These are phyloP conservation scores for Cladobotryum mycophilum DNA, from an alignment of 2,329 filamentous ascomycete genomes.

Conservation along the genomic window DNA sequence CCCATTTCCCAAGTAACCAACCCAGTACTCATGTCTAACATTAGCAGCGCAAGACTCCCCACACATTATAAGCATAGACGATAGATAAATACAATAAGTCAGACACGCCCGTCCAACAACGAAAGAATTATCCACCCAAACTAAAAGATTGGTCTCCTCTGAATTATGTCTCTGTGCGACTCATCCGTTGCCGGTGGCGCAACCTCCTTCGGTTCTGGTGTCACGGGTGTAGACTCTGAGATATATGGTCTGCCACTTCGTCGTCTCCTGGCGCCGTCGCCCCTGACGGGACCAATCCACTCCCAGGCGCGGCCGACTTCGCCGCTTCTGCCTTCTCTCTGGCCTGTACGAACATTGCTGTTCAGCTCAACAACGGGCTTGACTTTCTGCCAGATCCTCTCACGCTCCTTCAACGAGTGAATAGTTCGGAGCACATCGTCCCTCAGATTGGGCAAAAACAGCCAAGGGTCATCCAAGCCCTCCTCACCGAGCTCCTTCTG, in stretches of 20 bases:
- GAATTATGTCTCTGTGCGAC: slow-evolving; percentile 33
- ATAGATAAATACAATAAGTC: slow-evolving; percentile 9
- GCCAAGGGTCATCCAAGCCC: slow-evolving; percentile 64
- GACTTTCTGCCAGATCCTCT: slow-evolving; percentile 79
- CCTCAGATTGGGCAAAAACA: slow-evolving; percentile 81
- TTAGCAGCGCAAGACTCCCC: background rate
- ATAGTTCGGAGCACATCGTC: slow-evolving; percentile 85
- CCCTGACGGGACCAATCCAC: slow-evolving; percentile 57
- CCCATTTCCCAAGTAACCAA: background rate
- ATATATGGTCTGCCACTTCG: slow-evolving; percentile 48
- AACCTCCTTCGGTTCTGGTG: slow-evolving; percentile 20
- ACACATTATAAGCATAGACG: slow-evolving; percentile 9
- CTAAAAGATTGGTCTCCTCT: slow-evolving; percentile 34
- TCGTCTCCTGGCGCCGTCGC: slow-evolving; percentile 38
- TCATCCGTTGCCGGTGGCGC: slow-evolving; percentile 23
- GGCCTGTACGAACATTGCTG: slow-evolving; percentile 73
- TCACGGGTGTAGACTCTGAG: slow-evolving; percentile 33
- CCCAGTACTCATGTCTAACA: background rate
- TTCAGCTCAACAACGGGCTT: slow-evolving; percentile 84
- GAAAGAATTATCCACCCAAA: background rate
- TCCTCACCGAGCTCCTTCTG: slow-evolving; percentile 77
- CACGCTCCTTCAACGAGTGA: slow-evolving; percentile 68
- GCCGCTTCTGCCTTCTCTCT: slow-evolving; percentile 62
- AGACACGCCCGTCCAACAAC: slow-evolving; percentile 1
- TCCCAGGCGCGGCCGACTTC: slow-evolving; percentile 64